A percentile compares a stretch with the other conserved stretches of the same genome.
Conservation (phyloP, 2,329 filamentous ascomycete genomes). For the Paraconiothyrium brasiliense region DNA sequence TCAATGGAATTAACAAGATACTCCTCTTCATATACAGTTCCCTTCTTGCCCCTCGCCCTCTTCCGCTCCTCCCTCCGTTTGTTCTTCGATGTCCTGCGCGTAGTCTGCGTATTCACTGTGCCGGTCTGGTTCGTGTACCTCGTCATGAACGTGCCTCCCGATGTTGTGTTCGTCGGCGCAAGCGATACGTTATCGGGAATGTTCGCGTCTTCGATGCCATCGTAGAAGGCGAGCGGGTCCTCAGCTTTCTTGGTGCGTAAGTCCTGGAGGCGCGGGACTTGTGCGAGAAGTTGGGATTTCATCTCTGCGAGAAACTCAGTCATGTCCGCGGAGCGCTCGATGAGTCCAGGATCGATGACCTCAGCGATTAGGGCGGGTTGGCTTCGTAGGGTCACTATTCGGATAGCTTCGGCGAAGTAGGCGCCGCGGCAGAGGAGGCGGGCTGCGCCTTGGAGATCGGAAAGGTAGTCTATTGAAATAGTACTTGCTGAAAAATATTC, state of each 20-base stretch:
- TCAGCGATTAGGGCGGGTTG: slow-evolving; percentile 70
- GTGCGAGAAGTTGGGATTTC: slow-evolving; percentile 81
- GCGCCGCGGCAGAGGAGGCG: slow-evolving; percentile 87
- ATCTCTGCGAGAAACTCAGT: slow-evolving; percentile 96
- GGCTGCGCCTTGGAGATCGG: slow-evolving; percentile 74
- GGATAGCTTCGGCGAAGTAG: slow-evolving; percentile 87
- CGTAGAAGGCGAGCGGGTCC: slow-evolving; percentile 89
- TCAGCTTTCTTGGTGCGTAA: slow-evolving; percentile 81
- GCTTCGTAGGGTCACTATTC: slow-evolving; percentile 71
- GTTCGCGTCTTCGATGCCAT: slow-evolving; percentile 70
- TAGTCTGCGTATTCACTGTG: slow-evolving; percentile 76
- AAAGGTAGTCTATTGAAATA: slow-evolving; percentile 83
- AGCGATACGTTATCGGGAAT: slow-evolving; percentile 93
- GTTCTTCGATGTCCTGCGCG: slow-evolving; percentile 86
- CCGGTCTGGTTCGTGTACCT: slow-evolving; percentile 83
- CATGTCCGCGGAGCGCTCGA: slow-evolving; percentile 80
- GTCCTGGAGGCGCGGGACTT: slow-evolving; percentile 86
- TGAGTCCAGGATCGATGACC: slow-evolving; percentile 79
- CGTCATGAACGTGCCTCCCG: slow-evolving; percentile 85
- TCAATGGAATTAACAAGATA: slow-evolving; percentile 91
- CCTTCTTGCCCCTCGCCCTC: slow-evolving; percentile 91
- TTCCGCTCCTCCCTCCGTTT: slow-evolving; percentile 92
- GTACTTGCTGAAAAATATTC: slow-evolving; percentile 82
- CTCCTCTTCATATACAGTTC: slow-evolving; percentile 97
- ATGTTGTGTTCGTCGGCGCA: slow-evolving; percentile 84